Evolutionary conservation across 768 basidiomycete species (phyloP).

Genomic region (Paxillus ammoniavirescens): DNA sequence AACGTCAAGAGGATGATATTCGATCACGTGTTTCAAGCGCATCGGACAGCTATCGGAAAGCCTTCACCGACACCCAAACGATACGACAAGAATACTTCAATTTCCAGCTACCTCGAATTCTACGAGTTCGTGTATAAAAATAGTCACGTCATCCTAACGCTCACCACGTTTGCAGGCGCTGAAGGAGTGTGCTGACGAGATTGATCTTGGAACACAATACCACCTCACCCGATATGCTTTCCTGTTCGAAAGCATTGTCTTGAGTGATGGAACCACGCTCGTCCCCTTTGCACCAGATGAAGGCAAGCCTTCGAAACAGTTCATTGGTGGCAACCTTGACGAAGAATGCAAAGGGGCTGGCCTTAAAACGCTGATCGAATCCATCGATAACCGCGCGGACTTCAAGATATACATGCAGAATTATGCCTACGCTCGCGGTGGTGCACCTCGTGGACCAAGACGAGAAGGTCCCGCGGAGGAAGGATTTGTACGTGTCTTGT

Average conservation of each 20-base stretch:
- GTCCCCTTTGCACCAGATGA: conserved; percentile 71
- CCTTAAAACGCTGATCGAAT: conserved; percentile 82
- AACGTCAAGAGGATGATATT: conserved; percentile 94
- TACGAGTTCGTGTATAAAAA: conserved; percentile 63
- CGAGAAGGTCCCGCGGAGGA: conserved; percentile 90
- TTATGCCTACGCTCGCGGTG: conserved; percentile 86
- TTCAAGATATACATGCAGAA: conserved; percentile 98
- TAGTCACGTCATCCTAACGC: neutral
- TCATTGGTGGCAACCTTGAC: conserved; percentile 2
- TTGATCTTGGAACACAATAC: conserved; percentile 97
- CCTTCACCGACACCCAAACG: conserved; percentile 83
- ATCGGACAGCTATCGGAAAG: conserved; percentile 88
- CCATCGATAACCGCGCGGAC: conserved; percentile 91
- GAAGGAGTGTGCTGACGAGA: conserved; percentile 94
- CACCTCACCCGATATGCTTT: conserved; percentile 94
- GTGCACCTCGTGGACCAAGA: conserved; percentile 65
- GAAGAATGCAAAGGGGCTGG: conserved; percentile 49
- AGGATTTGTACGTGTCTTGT: conserved; percentile 77
- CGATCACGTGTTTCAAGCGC: conserved; percentile 79
- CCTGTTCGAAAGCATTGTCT: conserved; percentile 85
- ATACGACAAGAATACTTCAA: conserved; percentile 98
- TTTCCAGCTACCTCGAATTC: conserved; percentile 89
- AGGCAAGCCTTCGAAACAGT: conserved; percentile 40
- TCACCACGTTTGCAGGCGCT: conserved; percentile 53
- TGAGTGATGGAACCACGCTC: conserved; percentile 85